These are phyloP conservation scores for Acacia crassicarpa DNA, from an alignment of 306 rosid genomes.

Conservation along the genomic window DNA sequence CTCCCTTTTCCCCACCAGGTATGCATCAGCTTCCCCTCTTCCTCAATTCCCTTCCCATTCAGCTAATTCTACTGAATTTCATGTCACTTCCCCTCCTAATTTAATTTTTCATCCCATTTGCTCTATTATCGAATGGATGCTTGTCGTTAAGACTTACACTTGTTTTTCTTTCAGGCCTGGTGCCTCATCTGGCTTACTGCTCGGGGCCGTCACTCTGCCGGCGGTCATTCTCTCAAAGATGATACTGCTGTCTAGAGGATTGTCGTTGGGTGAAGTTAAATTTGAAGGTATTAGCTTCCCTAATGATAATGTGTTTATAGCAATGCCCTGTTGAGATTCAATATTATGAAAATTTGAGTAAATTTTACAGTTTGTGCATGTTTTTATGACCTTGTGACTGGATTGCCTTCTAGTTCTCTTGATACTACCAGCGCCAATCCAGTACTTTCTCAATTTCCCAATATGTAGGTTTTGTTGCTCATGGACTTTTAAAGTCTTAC, in stretches of 20 bases:
- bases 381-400: neutral
- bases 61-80: neutral
- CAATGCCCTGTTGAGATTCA: neutral
- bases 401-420: neutral
- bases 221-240: conserved; percentile 75
- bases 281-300: conserved; percentile 48
- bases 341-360: neutral
- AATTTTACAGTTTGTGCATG: neutral
- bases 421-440: neutral
- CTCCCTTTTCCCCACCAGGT: conserved; percentile 63
- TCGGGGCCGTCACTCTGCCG: conserved; percentile 79
- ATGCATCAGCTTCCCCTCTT: neutral
- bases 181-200: conserved; percentile 82
- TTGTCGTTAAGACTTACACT: neutral
- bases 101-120: neutral
- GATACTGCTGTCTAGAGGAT: conserved; percentile 64
- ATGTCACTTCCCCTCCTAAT: neutral
- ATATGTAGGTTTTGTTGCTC: neutral
- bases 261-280: conserved; percentile 48
- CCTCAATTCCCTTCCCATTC: neutral
- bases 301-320: neutral
- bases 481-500: neutral
- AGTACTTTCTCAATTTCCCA: neutral
- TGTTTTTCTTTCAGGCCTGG: conserved; percentile 56
- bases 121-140: neutral